These are phyloP conservation scores for Nicotiana noctiflora DNA, from an alignment of 257 asterid species.

Conservation along the genomic window DNA sequence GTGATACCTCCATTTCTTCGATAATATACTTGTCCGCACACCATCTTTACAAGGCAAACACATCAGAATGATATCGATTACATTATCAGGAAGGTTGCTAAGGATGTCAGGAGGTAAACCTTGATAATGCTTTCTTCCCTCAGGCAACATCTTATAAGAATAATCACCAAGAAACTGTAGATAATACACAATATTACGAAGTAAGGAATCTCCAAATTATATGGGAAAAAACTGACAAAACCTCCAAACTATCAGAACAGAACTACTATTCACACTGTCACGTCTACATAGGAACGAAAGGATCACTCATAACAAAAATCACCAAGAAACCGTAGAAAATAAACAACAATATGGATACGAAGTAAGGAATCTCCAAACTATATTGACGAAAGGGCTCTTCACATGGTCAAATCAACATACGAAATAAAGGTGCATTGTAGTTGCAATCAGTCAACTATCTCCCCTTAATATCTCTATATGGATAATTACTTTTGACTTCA, in stretches of 20 bases:
- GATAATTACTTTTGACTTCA: no score
- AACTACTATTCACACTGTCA: no score
- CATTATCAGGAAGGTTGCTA: background rate
- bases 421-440: background rate
- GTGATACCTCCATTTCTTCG: constrained; percentile 1
- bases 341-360: background rate
- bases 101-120: background rate
- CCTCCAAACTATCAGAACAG: no score
- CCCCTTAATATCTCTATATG: no score
- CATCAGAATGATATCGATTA: background rate
- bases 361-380: background rate
- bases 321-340: no score
- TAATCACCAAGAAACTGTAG: background rate
- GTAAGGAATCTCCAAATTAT: background rate
- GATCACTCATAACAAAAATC: no score
- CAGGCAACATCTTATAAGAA: background rate
- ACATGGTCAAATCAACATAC: background rate
- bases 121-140: background rate
- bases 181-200: background rate
- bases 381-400: background rate
- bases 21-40: background rate
- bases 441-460: background rate
- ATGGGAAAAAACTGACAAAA: no score
- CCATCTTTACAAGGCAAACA: background rate
- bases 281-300: no score